Base-by-base conservation (phyloP, 2,329 filamentous ascomycete species). In the Calonectria crousiana region DNA sequence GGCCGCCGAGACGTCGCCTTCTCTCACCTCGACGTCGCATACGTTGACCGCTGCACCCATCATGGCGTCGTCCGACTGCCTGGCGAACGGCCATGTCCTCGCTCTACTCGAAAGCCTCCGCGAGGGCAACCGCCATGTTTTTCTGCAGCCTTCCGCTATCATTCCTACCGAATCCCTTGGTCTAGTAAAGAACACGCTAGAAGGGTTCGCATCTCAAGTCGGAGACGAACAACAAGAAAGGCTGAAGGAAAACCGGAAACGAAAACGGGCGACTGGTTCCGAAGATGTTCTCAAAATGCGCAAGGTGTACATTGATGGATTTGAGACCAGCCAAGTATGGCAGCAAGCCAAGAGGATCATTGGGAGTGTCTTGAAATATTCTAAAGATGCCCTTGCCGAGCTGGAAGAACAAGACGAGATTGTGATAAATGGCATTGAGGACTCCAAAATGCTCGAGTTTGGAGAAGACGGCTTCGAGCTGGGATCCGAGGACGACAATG, bases 281-380 rank as follows among this genome's bases (percentile, higher is more conserved):
- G 86, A 89, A 67, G 85, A 90, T 77, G 86, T 94, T 1, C 82
- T 98, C 76, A 95, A 95, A 80, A 87, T 98, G 80, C 93, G 94
- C 80, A 95, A 94, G 84, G 88, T 99, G 20, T 94, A 98, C 83
- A 88, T 95, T 9, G 92, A 98, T 72, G 97, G 96, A 0, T 98
- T 98, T 79, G 94, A 94, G 79, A 93, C 94, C 14, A 92, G 93
- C 26, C 96, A 98, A 85, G 93, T 99, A 53, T 99, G 96, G 94
- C 95, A 98, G 84, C 97, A 99, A 86, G 94, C 95, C 11, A 93
- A 93, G 81, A 92, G 94, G 79, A 95, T 98, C 26, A 92, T 98
- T 72, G 90, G 84, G 16, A 88, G 89, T 60, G 85, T 90, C 14
- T 78, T 92, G 58, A 84, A 86, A 52, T 88, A 90, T 76, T 88